These are phyloP conservation scores for Metschnikowia amazonensis DNA, from an alignment of 805 yeast genomes.

Conservation along the genomic window DNA sequence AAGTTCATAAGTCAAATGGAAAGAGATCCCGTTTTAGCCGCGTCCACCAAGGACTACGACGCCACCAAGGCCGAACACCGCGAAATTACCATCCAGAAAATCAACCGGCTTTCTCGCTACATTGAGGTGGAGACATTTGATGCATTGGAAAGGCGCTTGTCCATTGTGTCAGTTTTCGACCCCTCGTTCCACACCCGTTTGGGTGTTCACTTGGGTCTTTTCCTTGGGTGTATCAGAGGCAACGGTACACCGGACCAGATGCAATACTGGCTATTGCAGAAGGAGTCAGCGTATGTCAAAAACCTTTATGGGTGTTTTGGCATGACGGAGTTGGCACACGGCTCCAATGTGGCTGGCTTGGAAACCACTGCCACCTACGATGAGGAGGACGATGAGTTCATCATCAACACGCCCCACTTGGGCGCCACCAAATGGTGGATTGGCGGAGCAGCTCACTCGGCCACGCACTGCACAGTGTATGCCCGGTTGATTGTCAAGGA, in stretches of 20 bases:
- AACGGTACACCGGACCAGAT: slow-evolving; percentile 85
- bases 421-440: slow-evolving; percentile 99
- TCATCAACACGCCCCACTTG: slow-evolving; percentile 80
- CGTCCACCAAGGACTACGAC: slow-evolving; percentile 55
- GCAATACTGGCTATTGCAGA: slow-evolving; percentile 72
- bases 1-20: slow-evolving; percentile 54
- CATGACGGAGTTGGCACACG: slow-evolving; percentile 61
- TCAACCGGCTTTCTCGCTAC: slow-evolving; percentile 57
- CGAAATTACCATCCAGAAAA: slow-evolving; percentile 56
- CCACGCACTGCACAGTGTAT: slow-evolving; percentile 81
- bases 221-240: slow-evolving; percentile 76
- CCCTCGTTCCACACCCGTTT: slow-evolving; percentile 78
- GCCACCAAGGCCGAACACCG: slow-evolving; percentile 53
- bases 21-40: slow-evolving; percentile 62
- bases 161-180: slow-evolving; percentile 62
- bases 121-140: slow-evolving; percentile 48
- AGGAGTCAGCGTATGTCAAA: slow-evolving; percentile 57
- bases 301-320: slow-evolving; percentile 64
- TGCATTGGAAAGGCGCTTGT: slow-evolving; percentile 55
- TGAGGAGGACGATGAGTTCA: slow-evolving; percentile 58
- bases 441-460: slow-evolving; percentile 95
- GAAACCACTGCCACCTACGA: slow-evolving; percentile 91
- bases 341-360: slow-evolving; percentile 84
- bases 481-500: slow-evolving; percentile 80
- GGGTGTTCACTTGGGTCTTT: slow-evolving; percentile 86